Evolutionary conservation across 1,284 basidiomycete species (phyloP).

Genomic region (Boletus coffeatus): DNA sequence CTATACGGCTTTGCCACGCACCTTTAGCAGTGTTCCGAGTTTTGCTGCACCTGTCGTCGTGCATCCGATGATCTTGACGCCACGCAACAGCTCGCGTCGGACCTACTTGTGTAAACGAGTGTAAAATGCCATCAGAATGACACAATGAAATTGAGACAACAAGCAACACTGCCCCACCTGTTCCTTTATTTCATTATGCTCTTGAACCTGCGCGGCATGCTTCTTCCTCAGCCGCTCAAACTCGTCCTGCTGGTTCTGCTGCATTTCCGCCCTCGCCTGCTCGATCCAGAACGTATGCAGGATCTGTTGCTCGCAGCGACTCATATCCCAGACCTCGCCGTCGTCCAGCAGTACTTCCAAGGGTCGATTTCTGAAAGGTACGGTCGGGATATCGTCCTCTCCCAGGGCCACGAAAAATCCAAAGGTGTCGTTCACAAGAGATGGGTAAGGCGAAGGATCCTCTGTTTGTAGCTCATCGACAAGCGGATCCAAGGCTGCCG

Average conservation of each 20-base stretch:
- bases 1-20: conserved; percentile 21
- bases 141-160: conserved; percentile 11
- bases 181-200: conserved; percentile 33
- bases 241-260: conserved; percentile 33
- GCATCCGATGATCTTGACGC: conserved; percentile 62
- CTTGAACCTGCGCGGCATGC: conserved; percentile 27
- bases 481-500: not conserved
- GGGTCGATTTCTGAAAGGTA: conserved; percentile 32
- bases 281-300: conserved; percentile 36
- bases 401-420: conserved; percentile 36
- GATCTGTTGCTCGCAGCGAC: conserved; percentile 33
- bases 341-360: conserved; percentile 34
- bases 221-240: conserved; percentile 32
- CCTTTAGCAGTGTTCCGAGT: conserved; percentile 50
- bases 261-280: conserved; percentile 23
- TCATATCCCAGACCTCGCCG: conserved; percentile 41
- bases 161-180: conserved; percentile 28
- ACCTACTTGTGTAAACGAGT: conserved; percentile 10
- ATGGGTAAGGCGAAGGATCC: conserved; percentile 1
- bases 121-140: not conserved
- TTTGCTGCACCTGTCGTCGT: conserved; percentile 73
- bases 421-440: conserved; percentile 15
- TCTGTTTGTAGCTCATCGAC: conserved; percentile 29
- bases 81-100: conserved; percentile 39
- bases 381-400: conserved; percentile 26